A percentile compares a stretch with the other conserved stretches of the same genome.
Evolutionary conservation across 176 grass and related monocot genomes (phyloP).

Genomic region (Raddia guianensis): DNA sequence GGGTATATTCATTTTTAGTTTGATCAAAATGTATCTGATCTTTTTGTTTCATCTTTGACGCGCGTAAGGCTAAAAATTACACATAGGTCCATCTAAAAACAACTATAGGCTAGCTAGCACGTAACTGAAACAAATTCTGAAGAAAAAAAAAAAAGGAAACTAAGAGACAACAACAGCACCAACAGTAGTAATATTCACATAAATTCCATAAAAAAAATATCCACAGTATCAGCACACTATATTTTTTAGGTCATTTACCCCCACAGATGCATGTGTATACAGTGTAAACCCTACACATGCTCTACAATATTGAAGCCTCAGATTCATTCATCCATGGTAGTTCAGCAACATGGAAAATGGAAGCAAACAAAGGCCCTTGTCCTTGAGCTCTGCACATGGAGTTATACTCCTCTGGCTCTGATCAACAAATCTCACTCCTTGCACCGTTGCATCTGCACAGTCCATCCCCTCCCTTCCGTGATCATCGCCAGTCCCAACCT

Average conservation of each 20-base stretch:
- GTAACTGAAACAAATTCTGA: conserved; percentile 14
- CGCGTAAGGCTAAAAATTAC: neutral
- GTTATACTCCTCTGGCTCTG: conserved; percentile 49
- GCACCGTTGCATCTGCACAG: conserved; percentile 22
- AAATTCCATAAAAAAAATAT: conserved; percentile 31
- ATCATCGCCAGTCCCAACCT: conserved; percentile 40
- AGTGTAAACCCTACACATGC: conserved; percentile 38
- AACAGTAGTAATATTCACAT: conserved; percentile 34
- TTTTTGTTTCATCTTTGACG: neutral
- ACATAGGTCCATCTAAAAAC: neutral
- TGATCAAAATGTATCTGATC: neutral
- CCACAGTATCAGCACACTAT: conserved; percentile 38
- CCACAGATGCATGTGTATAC: conserved; percentile 39
- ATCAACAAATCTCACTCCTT: conserved; percentile 49
- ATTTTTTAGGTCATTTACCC: conserved; percentile 28
- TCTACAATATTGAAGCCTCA: conserved; percentile 25
- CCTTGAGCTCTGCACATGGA: conserved; percentile 75
- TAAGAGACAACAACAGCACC: neutral
- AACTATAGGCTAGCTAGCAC: neutral
- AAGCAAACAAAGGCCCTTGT: conserved; percentile 81
- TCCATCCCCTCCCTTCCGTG: conserved; percentile 36
- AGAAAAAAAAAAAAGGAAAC: neutral
- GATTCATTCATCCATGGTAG: conserved; percentile 36
- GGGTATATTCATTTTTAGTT: neutral
- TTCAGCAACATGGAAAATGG: conserved; percentile 72